Percentiles rank a stretch among this genome's conserved stretches.
Conservation (phyloP, 2,329 filamentous ascomycete genomes). For the Aspergillus aculeatus region DNA sequence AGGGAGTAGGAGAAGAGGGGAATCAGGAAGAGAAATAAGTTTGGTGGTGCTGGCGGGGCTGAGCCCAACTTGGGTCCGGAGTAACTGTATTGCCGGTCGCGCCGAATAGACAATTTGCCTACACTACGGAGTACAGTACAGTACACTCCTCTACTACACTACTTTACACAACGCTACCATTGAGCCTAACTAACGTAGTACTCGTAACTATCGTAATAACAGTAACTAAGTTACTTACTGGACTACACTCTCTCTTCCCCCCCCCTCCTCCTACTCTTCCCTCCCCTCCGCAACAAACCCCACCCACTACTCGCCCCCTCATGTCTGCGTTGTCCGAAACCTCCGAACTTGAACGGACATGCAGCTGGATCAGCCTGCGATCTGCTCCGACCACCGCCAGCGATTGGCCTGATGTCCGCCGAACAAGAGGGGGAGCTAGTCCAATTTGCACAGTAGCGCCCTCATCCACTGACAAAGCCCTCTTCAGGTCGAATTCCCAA, state of each 20-base stretch:
- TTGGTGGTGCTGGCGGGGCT: conserved; percentile 14
- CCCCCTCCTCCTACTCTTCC: background rate
- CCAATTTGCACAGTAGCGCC: background rate
- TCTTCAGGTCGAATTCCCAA: no score
- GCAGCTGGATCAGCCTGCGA: background rate
- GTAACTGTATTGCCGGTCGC: background rate
- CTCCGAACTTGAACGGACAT: background rate
- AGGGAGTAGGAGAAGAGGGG: conserved; percentile 12
- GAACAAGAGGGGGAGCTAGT: no score
- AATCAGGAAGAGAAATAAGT: conserved; percentile 12
- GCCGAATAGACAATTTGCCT: no score
- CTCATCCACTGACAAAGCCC: no score
- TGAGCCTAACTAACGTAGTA: no score
- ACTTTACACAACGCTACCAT: no score
- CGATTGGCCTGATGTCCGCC: no score
- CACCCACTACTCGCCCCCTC: background rate
- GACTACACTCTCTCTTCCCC: background rate
- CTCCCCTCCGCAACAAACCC: background rate
- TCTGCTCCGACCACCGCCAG: no score
- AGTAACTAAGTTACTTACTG: no score
- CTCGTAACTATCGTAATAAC: no score
- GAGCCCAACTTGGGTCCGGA: background rate
- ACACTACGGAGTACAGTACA: no score
- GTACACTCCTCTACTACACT: no score
- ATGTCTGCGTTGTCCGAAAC: background rate